Percentiles rank a stretch among this genome's conserved stretches.
Evolutionary conservation across 1,139 yeast species (phyloP).

Genomic region (Trichomonascaceae sp.): DNA sequence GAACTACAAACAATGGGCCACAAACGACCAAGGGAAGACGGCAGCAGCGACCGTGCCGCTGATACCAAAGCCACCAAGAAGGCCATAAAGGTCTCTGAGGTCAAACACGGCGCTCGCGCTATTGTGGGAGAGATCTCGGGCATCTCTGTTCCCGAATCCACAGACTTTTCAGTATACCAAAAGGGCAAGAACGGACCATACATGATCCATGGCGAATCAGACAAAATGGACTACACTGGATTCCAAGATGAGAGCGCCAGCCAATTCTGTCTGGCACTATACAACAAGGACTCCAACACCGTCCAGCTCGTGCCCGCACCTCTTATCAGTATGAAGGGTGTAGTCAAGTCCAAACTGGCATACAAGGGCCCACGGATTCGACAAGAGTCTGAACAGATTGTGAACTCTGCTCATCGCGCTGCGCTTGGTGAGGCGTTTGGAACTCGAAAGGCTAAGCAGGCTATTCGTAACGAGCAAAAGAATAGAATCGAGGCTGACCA

Average conservation of each 20-base stretch:
- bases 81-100: background rate
- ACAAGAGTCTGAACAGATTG: constrained; percentile 14
- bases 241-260: constrained; percentile 25
- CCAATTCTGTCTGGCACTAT: constrained; percentile 50
- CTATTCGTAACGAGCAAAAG: constrained; percentile 66
- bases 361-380: constrained; percentile 51
- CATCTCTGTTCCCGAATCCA: constrained; percentile 43
- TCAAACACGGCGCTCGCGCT: constrained; percentile 1
- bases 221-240: constrained; percentile 63
- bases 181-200: constrained; percentile 32
- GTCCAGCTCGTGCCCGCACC: constrained; percentile 55
- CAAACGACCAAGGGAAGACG: constrained; percentile 4
- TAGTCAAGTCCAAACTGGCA: constrained; percentile 21
- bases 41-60: too few species aligned
- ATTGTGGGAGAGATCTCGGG: constrained; percentile 58
- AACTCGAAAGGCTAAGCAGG: constrained; percentile 90
- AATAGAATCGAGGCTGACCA: constrained; percentile 78
- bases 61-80: too few species aligned
- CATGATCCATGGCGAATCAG: constrained; percentile 68
- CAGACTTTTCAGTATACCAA: constrained; percentile 52
- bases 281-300: constrained; percentile 45
- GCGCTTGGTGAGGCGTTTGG: constrained; percentile 94
- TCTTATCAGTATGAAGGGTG: constrained; percentile 38
- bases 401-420: constrained; percentile 50
- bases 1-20: background rate